Evolutionary conservation across 2,329 filamentous ascomycete species (phyloP).

Genomic region (Zymoseptoria ardabiliae): DNA sequence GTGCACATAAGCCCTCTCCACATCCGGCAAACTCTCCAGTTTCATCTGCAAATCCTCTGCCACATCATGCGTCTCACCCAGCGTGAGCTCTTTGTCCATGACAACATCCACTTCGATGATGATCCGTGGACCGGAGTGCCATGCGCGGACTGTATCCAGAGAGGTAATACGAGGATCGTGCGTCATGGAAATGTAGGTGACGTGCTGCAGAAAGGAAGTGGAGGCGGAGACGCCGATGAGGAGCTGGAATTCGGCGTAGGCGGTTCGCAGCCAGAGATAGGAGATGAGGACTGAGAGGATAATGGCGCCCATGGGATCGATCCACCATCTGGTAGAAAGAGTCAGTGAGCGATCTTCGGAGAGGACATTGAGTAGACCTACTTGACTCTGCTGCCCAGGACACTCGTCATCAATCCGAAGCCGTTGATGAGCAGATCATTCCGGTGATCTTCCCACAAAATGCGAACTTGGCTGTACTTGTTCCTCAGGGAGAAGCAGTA

Average conservation of each 20-base stretch:
- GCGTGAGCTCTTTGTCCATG: slow-evolving; percentile 68
- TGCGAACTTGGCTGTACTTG: slow-evolving; percentile 84
- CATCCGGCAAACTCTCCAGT: slow-evolving; percentile 81
- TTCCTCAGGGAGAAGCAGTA: slow-evolving; percentile 91
- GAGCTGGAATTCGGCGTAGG: slow-evolving; percentile 81
- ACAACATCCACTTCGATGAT: slow-evolving; percentile 96
- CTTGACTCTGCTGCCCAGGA: slow-evolving; percentile 77
- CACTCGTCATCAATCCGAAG: slow-evolving; percentile 75
- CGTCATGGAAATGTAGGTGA: slow-evolving; percentile 91
- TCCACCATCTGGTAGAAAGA: slow-evolving; percentile 61
- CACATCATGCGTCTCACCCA: slow-evolving; percentile 80
- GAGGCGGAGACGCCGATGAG: slow-evolving; percentile 84
- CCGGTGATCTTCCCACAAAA: slow-evolving; percentile 93
- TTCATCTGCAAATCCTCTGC: slow-evolving; percentile 93
- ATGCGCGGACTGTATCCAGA: slow-evolving; percentile 92
- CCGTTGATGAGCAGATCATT: slow-evolving; percentile 98
- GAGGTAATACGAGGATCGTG: slow-evolving; percentile 74
- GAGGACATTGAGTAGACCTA: slow-evolving; percentile 4
- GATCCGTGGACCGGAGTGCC: slow-evolving; percentile 79
- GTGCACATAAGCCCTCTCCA: slow-evolving; percentile 92
- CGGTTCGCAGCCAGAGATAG: slow-evolving; percentile 73
- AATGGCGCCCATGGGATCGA: slow-evolving; percentile 88
- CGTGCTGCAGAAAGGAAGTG: slow-evolving; percentile 80
- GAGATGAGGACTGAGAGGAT: slow-evolving; percentile 72
- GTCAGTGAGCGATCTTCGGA: neutral